Evolutionary conservation across 2,329 filamentous ascomycete species (phyloP).

Genomic region (Monosporascus sp.): DNA sequence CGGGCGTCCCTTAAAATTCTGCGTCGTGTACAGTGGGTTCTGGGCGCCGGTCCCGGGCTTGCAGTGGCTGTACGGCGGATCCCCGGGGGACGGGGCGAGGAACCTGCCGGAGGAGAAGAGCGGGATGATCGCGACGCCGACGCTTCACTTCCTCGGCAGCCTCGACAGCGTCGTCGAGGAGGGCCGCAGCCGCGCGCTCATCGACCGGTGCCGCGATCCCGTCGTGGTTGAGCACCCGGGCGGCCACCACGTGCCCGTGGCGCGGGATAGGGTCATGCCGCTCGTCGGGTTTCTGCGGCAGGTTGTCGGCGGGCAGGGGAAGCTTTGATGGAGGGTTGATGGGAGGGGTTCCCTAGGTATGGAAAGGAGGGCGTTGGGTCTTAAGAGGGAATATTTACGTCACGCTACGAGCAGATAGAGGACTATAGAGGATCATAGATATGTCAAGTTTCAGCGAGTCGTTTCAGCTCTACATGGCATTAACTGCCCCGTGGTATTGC

Average conservation of each 20-base stretch:
- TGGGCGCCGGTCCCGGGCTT: conserved; percentile 37
- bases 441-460: neutral
- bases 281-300: conserved; percentile 64
- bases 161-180: conserved; percentile 89
- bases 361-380: conserved; percentile 7
- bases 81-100: neutral
- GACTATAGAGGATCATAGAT: neutral
- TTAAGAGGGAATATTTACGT: neutral
- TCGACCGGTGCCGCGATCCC: conserved; percentile 56
- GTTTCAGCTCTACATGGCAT: neutral
- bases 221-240: conserved; percentile 69
- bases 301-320: conserved; percentile 16
- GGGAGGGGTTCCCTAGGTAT: conserved; percentile 3
- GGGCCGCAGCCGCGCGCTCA: conserved; percentile 58
- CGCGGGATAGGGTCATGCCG: conserved; percentile 74
- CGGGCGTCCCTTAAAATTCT: conserved; percentile 47
- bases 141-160: conserved; percentile 76
- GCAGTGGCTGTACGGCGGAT: conserved; percentile 25
- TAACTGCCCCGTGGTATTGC: neutral
- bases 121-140: conserved; percentile 59
- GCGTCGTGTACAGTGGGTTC: conserved; percentile 62
- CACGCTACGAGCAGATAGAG: neutral
- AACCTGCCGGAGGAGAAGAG: neutral
- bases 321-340: conserved; percentile 5
- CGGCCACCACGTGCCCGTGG: conserved; percentile 82